These are phyloP conservation scores for Suhomyces emberorum DNA, from an alignment of 805 yeast species.

Conservation along the genomic window DNA sequence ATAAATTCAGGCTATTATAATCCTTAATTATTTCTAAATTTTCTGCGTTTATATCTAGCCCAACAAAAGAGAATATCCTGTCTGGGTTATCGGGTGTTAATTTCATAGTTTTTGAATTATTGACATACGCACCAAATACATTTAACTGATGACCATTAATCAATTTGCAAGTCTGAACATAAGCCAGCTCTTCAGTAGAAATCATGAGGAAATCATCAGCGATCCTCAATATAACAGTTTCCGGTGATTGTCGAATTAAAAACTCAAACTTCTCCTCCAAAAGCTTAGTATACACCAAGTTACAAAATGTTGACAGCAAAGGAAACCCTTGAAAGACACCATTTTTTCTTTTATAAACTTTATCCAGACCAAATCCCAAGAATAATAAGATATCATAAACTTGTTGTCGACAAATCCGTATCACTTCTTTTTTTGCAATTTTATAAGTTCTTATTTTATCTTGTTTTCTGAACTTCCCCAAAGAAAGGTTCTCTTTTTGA, in stretches of 20 bases:
- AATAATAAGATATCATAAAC: conserved; percentile 48
- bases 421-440: conserved; percentile 42
- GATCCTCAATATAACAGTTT: conserved; percentile 51
- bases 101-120: conserved; percentile 26
- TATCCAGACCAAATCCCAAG: conserved; percentile 33
- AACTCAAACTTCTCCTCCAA: conserved; percentile 36
- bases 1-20: no score
- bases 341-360: conserved; percentile 40
- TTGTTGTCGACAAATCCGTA: conserved; percentile 48
- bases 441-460: conserved; percentile 32
- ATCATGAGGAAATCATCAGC: conserved; percentile 87
- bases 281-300: conserved; percentile 64
- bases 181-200: conserved; percentile 36
- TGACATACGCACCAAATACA: conserved; percentile 34
- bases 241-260: conserved; percentile 12
- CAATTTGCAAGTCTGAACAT: conserved; percentile 15
- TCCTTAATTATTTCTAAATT: conserved; percentile 18
- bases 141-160: conserved; percentile 20
- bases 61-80: conserved; percentile 23
- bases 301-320: conserved; percentile 71
- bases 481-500: no score
- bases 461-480: no score
- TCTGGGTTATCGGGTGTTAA: conserved; percentile 9
- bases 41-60: conserved; percentile 22
- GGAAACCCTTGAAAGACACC: conserved; percentile 89